Conservation (phyloP, 495 filamentous ascomycete species). For the Parathielavia hyrcaniae region DNA sequence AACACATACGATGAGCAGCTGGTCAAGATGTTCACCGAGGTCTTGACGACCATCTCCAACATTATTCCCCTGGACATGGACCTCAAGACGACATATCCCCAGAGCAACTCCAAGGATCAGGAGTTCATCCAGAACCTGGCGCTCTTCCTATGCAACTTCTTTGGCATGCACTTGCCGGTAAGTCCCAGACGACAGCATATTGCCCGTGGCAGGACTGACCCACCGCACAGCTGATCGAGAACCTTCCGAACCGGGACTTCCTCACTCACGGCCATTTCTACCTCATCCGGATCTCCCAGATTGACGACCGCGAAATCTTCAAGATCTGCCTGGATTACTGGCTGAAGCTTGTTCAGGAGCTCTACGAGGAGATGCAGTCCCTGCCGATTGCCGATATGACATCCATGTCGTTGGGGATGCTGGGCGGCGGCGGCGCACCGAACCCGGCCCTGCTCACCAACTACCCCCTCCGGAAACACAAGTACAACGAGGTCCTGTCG, state of each 20-base stretch:
- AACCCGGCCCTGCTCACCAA: slow-evolving; percentile 75
- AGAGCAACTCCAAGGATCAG: slow-evolving; percentile 88
- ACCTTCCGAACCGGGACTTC: slow-evolving; percentile 87
- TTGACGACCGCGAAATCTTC: slow-evolving; percentile 97
- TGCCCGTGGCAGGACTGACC: not conserved
- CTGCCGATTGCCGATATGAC: slow-evolving; percentile 88
- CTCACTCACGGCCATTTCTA: slow-evolving; percentile 96
- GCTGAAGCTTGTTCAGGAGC: slow-evolving; percentile 96
- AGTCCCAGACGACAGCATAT: slow-evolving; percentile 30
- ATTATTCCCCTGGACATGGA: slow-evolving; percentile 87
- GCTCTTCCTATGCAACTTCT: slow-evolving; percentile 93
- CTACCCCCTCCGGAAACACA: slow-evolving; percentile 92
- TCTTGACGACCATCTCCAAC: slow-evolving; percentile 76
- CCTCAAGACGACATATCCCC: slow-evolving; percentile 78
- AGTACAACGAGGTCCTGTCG: slow-evolving; percentile 87
- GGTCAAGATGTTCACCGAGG: slow-evolving; percentile 94
- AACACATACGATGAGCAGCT: slow-evolving; percentile 89
- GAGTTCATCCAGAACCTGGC: slow-evolving; percentile 97
- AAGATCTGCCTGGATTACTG: slow-evolving; percentile 99
- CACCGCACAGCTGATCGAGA: slow-evolving; percentile 77
- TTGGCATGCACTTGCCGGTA: slow-evolving; percentile 82
- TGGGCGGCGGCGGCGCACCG: slow-evolving; percentile 70
- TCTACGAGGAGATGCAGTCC: slow-evolving; percentile 98
- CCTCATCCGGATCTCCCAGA: slow-evolving; percentile 94
- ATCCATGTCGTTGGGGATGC: slow-evolving; percentile 65